phyloP scores from a whole-genome alignment of 306 rosid species.

The Corylus americana region DNA sequence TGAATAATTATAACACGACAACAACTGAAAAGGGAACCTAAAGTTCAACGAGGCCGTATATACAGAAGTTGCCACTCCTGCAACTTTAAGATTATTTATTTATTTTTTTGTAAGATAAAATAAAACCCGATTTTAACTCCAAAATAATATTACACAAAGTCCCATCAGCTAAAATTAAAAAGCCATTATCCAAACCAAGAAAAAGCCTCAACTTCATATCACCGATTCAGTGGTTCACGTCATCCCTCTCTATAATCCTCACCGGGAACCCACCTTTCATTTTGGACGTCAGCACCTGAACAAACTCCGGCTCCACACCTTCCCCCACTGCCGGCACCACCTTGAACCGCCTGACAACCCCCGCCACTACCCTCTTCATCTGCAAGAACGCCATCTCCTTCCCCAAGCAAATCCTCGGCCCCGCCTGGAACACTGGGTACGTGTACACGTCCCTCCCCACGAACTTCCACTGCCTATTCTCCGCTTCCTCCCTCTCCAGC shows the following conservation, averaged over 20 bases:
- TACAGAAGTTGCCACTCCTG: too few relatives aligned
- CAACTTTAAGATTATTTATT: too few relatives aligned
- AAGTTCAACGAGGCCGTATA: too few relatives aligned
- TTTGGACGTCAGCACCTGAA: conserved; percentile 37
- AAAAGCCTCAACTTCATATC: too few relatives aligned
- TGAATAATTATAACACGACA: too few relatives aligned
- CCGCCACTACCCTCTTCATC: conserved; percentile 69
- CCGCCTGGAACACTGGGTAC: conserved; percentile 81
- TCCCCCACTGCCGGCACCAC: conserved; percentile 40
- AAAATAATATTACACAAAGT: too few relatives aligned
- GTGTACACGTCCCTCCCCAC: conserved; percentile 45
- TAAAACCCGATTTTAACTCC: too few relatives aligned
- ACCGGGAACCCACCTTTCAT: conserved; percentile 76
- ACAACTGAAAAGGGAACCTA: too few relatives aligned
- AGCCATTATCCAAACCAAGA: too few relatives aligned
- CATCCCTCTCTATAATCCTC: conserved; percentile 24
- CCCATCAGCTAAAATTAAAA: too few relatives aligned
- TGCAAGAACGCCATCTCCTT: conserved; percentile 87
- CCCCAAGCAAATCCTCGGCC: conserved; percentile 79
- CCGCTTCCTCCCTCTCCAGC: not conserved
- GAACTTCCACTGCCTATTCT: conserved; percentile 43
- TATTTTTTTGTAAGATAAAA: too few relatives aligned
- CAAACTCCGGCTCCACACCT: conserved; percentile 41
- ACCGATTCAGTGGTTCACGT: too few relatives aligned
- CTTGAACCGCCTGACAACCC: conserved; percentile 45